These are phyloP conservation scores for Penicillium egyptiacum DNA, from an alignment of 495 filamentous ascomycete genomes.

Conservation along the genomic window DNA sequence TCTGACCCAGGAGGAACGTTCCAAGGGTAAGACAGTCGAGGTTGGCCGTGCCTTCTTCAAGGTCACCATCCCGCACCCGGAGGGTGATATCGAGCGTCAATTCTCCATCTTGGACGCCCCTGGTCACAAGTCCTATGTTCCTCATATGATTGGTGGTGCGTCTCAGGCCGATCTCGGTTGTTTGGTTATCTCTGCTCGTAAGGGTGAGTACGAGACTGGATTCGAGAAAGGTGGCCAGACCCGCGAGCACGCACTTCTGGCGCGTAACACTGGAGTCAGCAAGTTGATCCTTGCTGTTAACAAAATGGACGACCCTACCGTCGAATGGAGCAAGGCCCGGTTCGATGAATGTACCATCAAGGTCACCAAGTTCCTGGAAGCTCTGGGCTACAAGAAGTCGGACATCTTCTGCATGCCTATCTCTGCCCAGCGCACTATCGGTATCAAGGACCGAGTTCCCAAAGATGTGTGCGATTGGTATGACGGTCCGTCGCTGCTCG, in stretches of 20 bases:
- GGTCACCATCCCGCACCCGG: constrained; percentile 65
- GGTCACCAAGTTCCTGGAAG: constrained; percentile 81
- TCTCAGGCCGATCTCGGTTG: constrained; percentile 96
- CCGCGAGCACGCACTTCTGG: constrained; percentile 92
- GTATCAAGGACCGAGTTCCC: constrained; percentile 85
- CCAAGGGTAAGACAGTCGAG: constrained; percentile 98
- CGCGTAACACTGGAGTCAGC: constrained; percentile 96
- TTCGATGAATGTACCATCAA: constrained; percentile 93
- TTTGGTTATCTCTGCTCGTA: constrained; percentile 93
- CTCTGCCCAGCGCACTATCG: constrained; percentile 78
- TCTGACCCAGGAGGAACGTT: constrained; percentile 90
- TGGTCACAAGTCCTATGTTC: constrained; percentile 94
- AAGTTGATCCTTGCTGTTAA: constrained; percentile 93
- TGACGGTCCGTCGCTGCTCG: constrained; percentile 87
- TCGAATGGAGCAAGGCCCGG: constrained; percentile 89
- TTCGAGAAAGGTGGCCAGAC: constrained; percentile 99
- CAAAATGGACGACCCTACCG: constrained; percentile 97
- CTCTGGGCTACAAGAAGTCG: constrained; percentile 89
- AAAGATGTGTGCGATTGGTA: constrained; percentile 79
- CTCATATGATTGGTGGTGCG: constrained; percentile 94
- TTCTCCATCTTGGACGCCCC: constrained; percentile 97
- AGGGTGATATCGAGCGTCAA: constrained; percentile 42
- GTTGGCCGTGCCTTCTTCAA: constrained; percentile 97
- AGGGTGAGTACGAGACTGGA: constrained; percentile 99
- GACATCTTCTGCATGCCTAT: constrained; percentile 96